Base-by-base conservation (phyloP, 2,329 filamentous ascomycete genomes). In the Exophiala bonariae region DNA sequence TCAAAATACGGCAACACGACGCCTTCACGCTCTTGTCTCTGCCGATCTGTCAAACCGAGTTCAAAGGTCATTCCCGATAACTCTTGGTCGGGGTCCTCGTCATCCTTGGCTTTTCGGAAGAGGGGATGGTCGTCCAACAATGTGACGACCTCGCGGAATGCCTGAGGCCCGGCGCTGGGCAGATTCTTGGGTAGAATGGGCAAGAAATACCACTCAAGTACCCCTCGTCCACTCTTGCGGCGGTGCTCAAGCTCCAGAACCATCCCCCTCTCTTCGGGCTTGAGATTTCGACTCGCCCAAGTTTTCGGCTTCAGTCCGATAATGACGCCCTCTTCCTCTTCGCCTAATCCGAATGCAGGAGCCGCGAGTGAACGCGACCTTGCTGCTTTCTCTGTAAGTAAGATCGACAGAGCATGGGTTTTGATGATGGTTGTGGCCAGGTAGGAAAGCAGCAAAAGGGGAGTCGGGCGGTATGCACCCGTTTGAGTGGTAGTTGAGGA, bases 1-100 rank as follows among this genome's bases (percentile, higher is more conserved):
- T 99, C 93, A 68, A 95, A 96, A 66, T 99, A 97, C 13, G 93
- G 93, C 66, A 97, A 66, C 32, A 97, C 87, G 7, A 99, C 88
- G 0, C 87, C 88, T 61, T 96, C 92, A 19, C 93, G 76, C 41
- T 95, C 92, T 55, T 79, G 77, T 59, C 87, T 80, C 72, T 99
- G 93, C 72, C 93, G 90, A 49, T 96, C 92, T 14, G 92, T 97
- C 49, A 99, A 72, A 0, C 86, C 85, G 3, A 99, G 70, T 55
- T 87, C 86, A 64, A 99, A 99, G 0, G 92, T 96, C 8, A 87
- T 86, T 59, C 82, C 80, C 3, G 81, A 79, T 49, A 81, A 75
- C 26, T 78, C 78, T 19, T 78, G 78, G 1, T 65, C 77, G 1
- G 61, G 66, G 2, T 62, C 70, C 0, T 60, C 61, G 2, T 66